Evolutionary conservation across 192 early-diverging fungal genomes (phyloP).

Genomic region (Coemansia sp.): DNA sequence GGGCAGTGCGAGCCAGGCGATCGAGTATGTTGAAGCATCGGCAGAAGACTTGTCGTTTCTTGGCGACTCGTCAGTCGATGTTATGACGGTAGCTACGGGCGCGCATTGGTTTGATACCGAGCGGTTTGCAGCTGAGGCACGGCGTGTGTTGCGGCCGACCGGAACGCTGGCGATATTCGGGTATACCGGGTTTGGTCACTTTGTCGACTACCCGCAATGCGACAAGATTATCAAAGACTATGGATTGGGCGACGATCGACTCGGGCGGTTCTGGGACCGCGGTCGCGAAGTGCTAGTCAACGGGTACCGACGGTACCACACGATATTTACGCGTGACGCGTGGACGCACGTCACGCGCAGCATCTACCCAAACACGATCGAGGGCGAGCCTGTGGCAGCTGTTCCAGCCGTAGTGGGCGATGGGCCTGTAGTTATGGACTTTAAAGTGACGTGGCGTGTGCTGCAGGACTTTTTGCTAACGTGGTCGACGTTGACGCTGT

Average conservation of each 20-base stretch:
- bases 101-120: constrained; percentile 49
- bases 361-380: constrained; percentile 26
- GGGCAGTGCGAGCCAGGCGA: not conserved
- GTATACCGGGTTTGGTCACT: constrained; percentile 36
- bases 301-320: constrained; percentile 30
- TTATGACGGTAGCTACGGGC: constrained; percentile 45
- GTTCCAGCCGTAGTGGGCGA: constrained; percentile 11
- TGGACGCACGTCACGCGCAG: constrained; percentile 25
- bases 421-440: constrained; percentile 24
- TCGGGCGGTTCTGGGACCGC: constrained; percentile 21
- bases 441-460: constrained; percentile 25
- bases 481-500: constrained; percentile 20
- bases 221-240: constrained; percentile 8
- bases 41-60: constrained; percentile 36
- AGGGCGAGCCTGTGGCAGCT: constrained; percentile 8
- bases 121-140: constrained; percentile 30
- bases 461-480: constrained; percentile 29
- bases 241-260: constrained; percentile 5
- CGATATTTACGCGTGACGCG: constrained; percentile 6
- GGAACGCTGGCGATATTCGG: constrained; percentile 52
- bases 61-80: constrained; percentile 27
- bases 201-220: constrained; percentile 48
- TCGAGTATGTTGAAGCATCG: constrained; percentile 31
- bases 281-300: constrained; percentile 30
- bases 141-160: constrained; percentile 42